Conservation (phyloP, 345 rosid species). For the Salix brachista region DNA sequence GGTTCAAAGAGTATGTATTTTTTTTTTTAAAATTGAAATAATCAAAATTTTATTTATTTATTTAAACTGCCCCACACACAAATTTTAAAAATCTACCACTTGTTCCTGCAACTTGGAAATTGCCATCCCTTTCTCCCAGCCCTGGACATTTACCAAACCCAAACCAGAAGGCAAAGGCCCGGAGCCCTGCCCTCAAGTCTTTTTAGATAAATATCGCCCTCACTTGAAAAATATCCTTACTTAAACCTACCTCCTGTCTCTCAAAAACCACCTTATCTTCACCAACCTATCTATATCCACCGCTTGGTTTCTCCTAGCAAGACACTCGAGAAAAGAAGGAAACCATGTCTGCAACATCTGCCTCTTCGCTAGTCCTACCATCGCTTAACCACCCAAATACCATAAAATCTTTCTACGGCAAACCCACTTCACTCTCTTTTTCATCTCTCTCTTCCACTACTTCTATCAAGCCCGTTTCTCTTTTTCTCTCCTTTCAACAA, state of each 20-base stretch:
- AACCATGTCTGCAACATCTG: slow-evolving; percentile 60
- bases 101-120: not conserved
- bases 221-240: not conserved
- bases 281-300: slow-evolving; percentile 26
- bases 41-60: no score
- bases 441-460: slow-evolving; percentile 23
- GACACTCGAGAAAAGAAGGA: not conserved
- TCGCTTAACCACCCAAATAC: slow-evolving; percentile 50
- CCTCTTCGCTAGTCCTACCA: slow-evolving; percentile 63
- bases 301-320: not conserved
- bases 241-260: not conserved
- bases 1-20: no score
- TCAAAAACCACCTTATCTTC: slow-evolving; percentile 17
- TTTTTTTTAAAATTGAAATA: no score
- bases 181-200: not conserved
- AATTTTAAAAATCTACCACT: not conserved
- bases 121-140: no score
- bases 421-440: slow-evolving; percentile 34
- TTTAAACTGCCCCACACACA: not conserved
- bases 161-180: not conserved
- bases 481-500: slow-evolving; percentile 12
- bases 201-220: not conserved
- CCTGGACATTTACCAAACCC: not conserved
- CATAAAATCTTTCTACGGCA: slow-evolving; percentile 25
- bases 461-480: slow-evolving; percentile 36